A percentile compares a stretch with the other conserved stretches of the same genome.
These are phyloP conservation scores for Nicotiana knightiana DNA, from an alignment of 257 asterid genomes.

Conservation along the genomic window DNA sequence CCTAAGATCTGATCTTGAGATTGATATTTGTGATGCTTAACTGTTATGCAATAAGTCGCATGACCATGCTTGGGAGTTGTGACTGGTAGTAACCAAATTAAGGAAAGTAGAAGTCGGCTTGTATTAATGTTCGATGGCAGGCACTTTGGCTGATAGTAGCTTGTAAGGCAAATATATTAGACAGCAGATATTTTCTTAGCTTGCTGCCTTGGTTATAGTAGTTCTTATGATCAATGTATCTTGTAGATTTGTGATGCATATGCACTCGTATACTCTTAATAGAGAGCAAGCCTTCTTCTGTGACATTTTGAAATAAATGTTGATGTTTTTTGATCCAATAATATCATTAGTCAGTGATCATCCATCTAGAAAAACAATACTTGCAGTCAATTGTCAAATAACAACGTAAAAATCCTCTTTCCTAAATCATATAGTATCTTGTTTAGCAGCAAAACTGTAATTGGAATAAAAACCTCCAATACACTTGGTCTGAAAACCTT, in stretches of 20 bases:
- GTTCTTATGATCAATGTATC: neutral
- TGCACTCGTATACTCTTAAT: neutral
- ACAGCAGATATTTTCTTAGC: neutral
- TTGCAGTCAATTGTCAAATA: neutral
- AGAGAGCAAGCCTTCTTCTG: neutral
- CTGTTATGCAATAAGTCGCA: neutral
- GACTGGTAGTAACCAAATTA: neutral
- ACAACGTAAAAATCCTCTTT: neutral
- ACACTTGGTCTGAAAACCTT: neutral
- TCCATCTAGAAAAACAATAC: neutral
- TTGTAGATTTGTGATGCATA: neutral
- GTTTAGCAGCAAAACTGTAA: neutral
- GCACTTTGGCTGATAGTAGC: neutral
- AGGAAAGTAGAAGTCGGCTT: neutral
- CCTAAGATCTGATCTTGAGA: neutral
- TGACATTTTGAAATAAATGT: neutral
- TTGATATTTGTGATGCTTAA: neutral
- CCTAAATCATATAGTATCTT: neutral
- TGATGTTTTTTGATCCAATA: neutral
- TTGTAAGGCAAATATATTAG: neutral
- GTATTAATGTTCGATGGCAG: neutral
- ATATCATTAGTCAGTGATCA: neutral
- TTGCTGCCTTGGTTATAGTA: neutral
- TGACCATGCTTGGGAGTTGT: neutral
- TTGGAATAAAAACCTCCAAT: neutral